Base-by-base conservation (phyloP, 345 rosid genomes). In the Brassica nigra region DNA sequence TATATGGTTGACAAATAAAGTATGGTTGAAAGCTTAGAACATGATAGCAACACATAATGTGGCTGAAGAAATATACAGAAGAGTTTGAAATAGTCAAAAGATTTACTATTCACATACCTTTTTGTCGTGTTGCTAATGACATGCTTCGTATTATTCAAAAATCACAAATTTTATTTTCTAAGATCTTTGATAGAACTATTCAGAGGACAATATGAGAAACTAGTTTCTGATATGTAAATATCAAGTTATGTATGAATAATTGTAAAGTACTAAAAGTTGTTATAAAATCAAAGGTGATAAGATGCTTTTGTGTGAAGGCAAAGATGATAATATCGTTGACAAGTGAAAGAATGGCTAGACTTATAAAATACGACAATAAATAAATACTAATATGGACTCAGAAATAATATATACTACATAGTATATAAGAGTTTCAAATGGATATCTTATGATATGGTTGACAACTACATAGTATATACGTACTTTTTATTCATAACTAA, bases 221-320 rank as follows among this genome's bases (percentile, higher is more conserved):
- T 52, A 6, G 16, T 70, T 23, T 23, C 15, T 1, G 39, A 52
- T 20, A 30, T 68, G 18, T 33, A 44, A 2, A 30, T 8, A 31
- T 23, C 12, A 62, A 62, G 14, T 33, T 23, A 14, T 59, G 16
- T 54, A 15, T 54, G 61, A 52, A n/a, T 75, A n/a, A 23, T 55
- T 10, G 58, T 67, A 39, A 16, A 61, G n/a, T 31, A 8, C 34
- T 31, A 18, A 30, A 5, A 33, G 6, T 10, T 29, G 23, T 61
- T 62, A 5, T 62, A 61, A 44, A 65, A 36, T 29, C 34, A 31
- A 61, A 31, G 52, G 58, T 30, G 74, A 57, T 58, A 68, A 66
- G n/a, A 76, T 76, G 2, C 71, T 28, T 76, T 57, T 76, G 31
- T 39, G 58, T 76, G 29, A 76, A 76, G 15, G 62, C 31, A 47